phyloP scores from a whole-genome alignment of 2,329 filamentous ascomycete species.

The Teratosphaeria nubilosa region DNA sequence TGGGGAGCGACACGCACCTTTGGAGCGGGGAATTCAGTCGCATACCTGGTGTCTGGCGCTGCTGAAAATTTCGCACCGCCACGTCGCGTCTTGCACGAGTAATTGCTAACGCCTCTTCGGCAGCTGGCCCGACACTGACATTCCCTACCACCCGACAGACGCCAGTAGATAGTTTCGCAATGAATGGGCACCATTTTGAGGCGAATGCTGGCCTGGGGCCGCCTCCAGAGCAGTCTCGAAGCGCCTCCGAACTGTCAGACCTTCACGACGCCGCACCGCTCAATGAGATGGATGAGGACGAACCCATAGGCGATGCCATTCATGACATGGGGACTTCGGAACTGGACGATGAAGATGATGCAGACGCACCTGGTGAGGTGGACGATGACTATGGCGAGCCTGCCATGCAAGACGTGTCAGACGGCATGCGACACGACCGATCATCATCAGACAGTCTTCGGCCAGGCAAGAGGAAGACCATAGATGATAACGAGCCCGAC shows the following conservation, averaged over 20 bases:
- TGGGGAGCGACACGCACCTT: slow-evolving; percentile 16
- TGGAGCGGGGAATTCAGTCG: slow-evolving; percentile 33
- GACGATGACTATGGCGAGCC: slow-evolving; percentile 64
- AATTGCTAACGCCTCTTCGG: slow-evolving; percentile 33
- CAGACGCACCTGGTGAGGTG: slow-evolving; percentile 41
- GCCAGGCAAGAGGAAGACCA: slow-evolving; percentile 58
- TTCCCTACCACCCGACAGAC: slow-evolving; percentile 50
- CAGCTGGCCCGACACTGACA: slow-evolving; percentile 50
- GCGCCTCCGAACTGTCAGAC: slow-evolving; percentile 70
- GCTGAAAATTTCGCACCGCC: slow-evolving; percentile 23
- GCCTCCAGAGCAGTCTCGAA: slow-evolving; percentile 43
- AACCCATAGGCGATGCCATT: slow-evolving; percentile 34
- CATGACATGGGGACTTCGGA: slow-evolving; percentile 36
- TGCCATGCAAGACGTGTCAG: slow-evolving; percentile 30
- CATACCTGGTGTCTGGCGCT: slow-evolving; percentile 23
- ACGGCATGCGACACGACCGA: slow-evolving; percentile 46
- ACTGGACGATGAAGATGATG: slow-evolving; percentile 41
- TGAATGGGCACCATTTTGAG: slow-evolving; percentile 57
- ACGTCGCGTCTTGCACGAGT: slow-evolving; percentile 18
- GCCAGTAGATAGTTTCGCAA: slow-evolving; percentile 42
- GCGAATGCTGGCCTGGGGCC: slow-evolving; percentile 36
- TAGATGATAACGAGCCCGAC: slow-evolving; percentile 61
- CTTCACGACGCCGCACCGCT: slow-evolving; percentile 44
- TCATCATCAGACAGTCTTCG: slow-evolving; percentile 62
- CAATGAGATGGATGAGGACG: slow-evolving; percentile 29